These are phyloP conservation scores for Skeletonema potamos DNA, from an alignment of 108 stramenopile species.

Conservation along the genomic window DNA sequence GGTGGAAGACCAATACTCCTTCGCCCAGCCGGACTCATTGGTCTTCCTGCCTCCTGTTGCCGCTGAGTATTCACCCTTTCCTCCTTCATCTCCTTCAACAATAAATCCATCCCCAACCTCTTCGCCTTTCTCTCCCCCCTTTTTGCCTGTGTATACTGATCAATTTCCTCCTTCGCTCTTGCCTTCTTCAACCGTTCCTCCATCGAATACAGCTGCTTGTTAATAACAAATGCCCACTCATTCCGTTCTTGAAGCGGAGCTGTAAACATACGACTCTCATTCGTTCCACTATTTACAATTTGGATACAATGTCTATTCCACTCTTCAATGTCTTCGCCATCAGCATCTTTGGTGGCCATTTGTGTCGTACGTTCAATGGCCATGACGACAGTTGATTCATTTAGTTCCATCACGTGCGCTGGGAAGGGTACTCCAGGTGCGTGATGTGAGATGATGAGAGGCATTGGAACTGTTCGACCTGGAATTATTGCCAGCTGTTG, in stretches of 20 bases:
- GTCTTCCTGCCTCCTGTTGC: not conserved
- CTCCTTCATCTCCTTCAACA: conserved; percentile 1
- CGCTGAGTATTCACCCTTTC: not conserved
- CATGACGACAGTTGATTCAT: conserved; percentile 65
- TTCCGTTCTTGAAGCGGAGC: conserved; percentile 55
- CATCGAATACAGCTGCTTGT: conserved; percentile 45
- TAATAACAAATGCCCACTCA: conserved; percentile 64
- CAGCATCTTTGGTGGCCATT: not conserved
- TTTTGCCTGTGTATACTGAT: not conserved
- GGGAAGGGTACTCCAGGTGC: conserved; percentile 9
- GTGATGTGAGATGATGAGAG: conserved; percentile 50
- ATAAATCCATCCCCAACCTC: not conserved
- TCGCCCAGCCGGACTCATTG: not conserved
- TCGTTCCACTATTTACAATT: conserved; percentile 43
- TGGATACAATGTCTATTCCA: conserved; percentile 56
- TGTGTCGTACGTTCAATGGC: conserved; percentile 43
- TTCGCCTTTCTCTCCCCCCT: not conserved
- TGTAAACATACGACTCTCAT: conserved; percentile 51
- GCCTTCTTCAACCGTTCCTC: conserved; percentile 41
- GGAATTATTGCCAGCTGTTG: conserved; percentile 30
- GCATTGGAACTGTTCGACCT: conserved; percentile 36
- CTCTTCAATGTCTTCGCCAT: conserved; percentile 7
- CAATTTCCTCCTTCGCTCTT: not conserved
- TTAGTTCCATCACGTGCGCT: not conserved
- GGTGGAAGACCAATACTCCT: not conserved